A percentile compares a stretch with the other conserved stretches of the same genome.
Evolutionary conservation across 2,329 filamentous ascomycete genomes (phyloP).

Genomic region (Elsinoe ampelina): DNA sequence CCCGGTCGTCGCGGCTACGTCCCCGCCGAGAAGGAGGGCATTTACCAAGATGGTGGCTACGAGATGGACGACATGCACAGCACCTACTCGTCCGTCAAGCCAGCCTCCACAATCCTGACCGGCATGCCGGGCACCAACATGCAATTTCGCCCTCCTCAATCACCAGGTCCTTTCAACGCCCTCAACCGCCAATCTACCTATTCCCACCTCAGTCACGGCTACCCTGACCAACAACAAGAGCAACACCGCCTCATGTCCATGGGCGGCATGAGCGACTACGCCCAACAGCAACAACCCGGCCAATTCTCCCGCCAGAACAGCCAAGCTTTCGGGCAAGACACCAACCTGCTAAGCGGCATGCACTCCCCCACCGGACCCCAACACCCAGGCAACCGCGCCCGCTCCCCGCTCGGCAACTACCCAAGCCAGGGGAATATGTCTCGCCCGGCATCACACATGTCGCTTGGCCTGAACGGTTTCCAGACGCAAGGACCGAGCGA

Average conservation of each 20-base stretch:
- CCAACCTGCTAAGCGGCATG: conserved; percentile 32
- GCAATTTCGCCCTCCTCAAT: conserved; percentile 52
- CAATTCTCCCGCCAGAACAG: conserved; percentile 34
- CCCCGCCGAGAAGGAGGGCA: conserved; percentile 49
- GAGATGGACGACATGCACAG: conserved; percentile 99
- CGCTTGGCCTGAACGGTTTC: conserved; percentile 44
- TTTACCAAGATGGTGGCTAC: conserved; percentile 45
- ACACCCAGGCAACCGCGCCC: conserved; percentile 20
- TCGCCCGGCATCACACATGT: conserved; percentile 13
- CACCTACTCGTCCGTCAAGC: conserved; percentile 83
- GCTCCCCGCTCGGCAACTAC: conserved; percentile 13
- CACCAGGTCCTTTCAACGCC: conserved; percentile 61
- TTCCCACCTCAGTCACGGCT: conserved; percentile 42
- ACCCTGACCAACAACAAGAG: conserved; percentile 28
- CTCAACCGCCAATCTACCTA: conserved; percentile 64
- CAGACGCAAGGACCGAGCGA: conserved; percentile 64
- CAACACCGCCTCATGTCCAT: conserved; percentile 50
- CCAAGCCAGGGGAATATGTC: neutral
- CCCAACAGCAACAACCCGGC: conserved; percentile 21
- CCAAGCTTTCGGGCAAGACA: conserved; percentile 27
- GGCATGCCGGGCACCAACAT: conserved; percentile 50
- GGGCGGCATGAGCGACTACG: conserved; percentile 44
- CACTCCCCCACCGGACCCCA: conserved; percentile 22
- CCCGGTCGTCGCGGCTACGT: conserved; percentile 74
- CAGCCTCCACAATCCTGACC: conserved; percentile 76